Conservation (phyloP, 176 grass and related monocot genomes). For the sorghum (Sorghum bicolor) region Sorghum_bicolor_NCBIv3 NC_012877.2:62475001-62475500, state of each 20-base stretch:
- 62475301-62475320: neutral
- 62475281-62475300: neutral
- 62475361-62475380: neutral
- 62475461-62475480: constrained; percentile 73
- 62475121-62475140: constrained; percentile 30
- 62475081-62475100: constrained; percentile 10
- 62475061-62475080: constrained; percentile 29
- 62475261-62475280: neutral
- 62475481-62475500: constrained; percentile 72
- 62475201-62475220: neutral
- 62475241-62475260: neutral
- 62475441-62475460: constrained; percentile 70
- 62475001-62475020: constrained; percentile 60
- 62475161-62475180: constrained; percentile 66
- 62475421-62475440: constrained; percentile 77
- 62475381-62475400: neutral
- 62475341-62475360: neutral
- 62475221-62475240: neutral
- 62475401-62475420: constrained; percentile 64
- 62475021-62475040: constrained; percentile 64
- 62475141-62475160: constrained; percentile 57
- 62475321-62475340: neutral
- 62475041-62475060: neutral
- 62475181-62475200: constrained; percentile 44
- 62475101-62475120: constrained; percentile 36